These are phyloP conservation scores for Pseudogymnoascus sp. DNA, from an alignment of 2,329 filamentous ascomycete species.

Conservation along the genomic window DNA sequence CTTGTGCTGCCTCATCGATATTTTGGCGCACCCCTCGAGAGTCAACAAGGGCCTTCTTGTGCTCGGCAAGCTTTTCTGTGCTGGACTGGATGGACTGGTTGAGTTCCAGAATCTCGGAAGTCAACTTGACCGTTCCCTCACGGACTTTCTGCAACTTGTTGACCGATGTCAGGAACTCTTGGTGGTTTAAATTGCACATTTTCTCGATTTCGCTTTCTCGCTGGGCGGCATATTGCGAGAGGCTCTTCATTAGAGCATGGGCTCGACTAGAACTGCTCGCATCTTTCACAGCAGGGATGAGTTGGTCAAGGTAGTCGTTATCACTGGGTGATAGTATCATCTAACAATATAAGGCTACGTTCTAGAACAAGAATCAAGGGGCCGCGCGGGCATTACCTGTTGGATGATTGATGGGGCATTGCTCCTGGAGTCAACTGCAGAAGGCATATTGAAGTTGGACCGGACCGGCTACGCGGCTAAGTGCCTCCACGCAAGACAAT, in stretches of 20 bases:
- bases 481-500: background rate
- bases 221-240: slow-evolving; percentile 74
- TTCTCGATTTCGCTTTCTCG: slow-evolving; percentile 87
- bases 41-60: slow-evolving; percentile 90
- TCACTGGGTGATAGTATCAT: slow-evolving; percentile 90
- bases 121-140: slow-evolving; percentile 81
- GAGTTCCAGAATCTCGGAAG: slow-evolving; percentile 80
- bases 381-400: slow-evolving; percentile 15
- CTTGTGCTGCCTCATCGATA: slow-evolving; percentile 84
- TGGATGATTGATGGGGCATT: slow-evolving; percentile 19
- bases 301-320: slow-evolving; percentile 86
- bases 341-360: slow-evolving; percentile 36
- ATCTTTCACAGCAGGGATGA: slow-evolving; percentile 91
- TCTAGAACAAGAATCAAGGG: background rate
- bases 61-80: slow-evolving; percentile 85
- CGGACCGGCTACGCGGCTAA: background rate
- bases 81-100: slow-evolving; percentile 93
- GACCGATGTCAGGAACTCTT: slow-evolving; percentile 90
- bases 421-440: slow-evolving; percentile 6
- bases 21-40: slow-evolving; percentile 89
- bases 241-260: slow-evolving; percentile 64
- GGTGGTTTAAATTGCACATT: slow-evolving; percentile 91
- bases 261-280: slow-evolving; percentile 68
- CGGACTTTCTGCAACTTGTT: slow-evolving; percentile 88
- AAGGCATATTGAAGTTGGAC: slow-evolving; percentile 13